Evolutionary conservation across 331 rosid species (phyloP), one percentile per base, ranked within the genome.

Genomic region (Rosa hybrid): DNA sequence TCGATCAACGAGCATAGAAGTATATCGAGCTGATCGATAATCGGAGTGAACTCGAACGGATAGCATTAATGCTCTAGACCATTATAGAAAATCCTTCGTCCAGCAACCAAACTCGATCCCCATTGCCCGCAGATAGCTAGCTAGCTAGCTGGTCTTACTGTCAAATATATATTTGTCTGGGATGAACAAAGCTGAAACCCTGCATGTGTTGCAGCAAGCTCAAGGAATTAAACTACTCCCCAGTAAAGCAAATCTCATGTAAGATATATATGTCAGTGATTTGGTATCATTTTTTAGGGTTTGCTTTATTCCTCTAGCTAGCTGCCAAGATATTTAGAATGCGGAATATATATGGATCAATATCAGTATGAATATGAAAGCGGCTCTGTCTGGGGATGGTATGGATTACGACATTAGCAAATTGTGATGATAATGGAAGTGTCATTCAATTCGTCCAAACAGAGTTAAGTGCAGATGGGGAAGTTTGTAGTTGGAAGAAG

Each of bases 401-500:
- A n/a, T 12, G 3, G 45, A 70, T 70, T 23, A 70, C 49, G 11
- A 9, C 53, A 44, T 17, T 5, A 68, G 72, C 49, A 67, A 63
- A 38, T 39, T 63, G 64, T 10, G 76, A 71, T n/a, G 56, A 68
- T 38, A 75, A 11, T 67, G 74, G 51, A 46, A 79, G 53, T 27
- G 45, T 48, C 41, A 70, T 68, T 67, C 54, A 59, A 38, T 76
- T 73, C 2, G 39, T 71, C 39, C 53, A 46, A 27, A 59, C 49
- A 65, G 71, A 81, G 72, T 81, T 45, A 71, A 70, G 77, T 70
- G 85, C 59, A 60, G 81, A 62, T 25, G 64, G 74, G 46, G 30
- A 42, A 27, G 50, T 21, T 48, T 63, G 74, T 78, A 27, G 83
- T 81, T 81, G 90, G 82, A 75, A 72, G 59, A 42, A 77, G 64